Percentiles rank a stretch among this genome's conserved stretches.
Conservation (phyloP, 208 protist genomes). For the Herpetomonas samuelpessoai region DNA sequence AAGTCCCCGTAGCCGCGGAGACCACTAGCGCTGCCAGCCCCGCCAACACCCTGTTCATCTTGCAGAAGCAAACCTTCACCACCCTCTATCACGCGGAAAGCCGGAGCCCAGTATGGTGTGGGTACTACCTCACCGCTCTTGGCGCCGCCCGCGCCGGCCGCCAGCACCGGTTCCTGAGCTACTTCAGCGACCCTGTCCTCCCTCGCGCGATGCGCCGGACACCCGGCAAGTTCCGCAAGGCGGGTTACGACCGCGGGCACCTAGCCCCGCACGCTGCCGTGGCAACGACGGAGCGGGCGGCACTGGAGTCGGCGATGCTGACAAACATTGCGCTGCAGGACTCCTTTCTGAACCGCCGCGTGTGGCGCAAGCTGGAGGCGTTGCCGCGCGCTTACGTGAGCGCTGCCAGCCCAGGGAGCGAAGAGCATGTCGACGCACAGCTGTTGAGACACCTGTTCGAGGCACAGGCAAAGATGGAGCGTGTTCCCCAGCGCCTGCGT, state of each 20-base stretch:
- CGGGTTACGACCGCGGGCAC: conserved; percentile 52
- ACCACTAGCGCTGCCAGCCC: no score
- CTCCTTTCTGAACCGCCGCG: conserved; percentile 37
- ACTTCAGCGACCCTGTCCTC: conserved; percentile 41
- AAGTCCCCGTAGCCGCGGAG: no score
- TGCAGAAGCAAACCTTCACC: conserved; percentile 38
- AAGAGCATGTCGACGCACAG: neutral
- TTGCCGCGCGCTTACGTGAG: conserved; percentile 41
- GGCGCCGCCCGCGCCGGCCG: conserved; percentile 17
- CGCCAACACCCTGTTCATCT: conserved; percentile 20
- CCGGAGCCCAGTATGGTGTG: conserved; percentile 45
- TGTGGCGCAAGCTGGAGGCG: conserved; percentile 56
- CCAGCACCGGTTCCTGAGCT: conserved; percentile 20
- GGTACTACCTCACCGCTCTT: conserved; percentile 32
- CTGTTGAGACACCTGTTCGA: neutral
- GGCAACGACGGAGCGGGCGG: conserved; percentile 21
- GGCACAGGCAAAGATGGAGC: neutral
- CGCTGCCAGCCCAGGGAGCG: neutral
- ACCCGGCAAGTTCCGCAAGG: conserved; percentile 15
- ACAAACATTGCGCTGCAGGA: conserved; percentile 61
- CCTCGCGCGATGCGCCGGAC: conserved; percentile 15
- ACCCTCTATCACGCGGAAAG: conserved; percentile 40
- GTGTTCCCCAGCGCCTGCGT: no score
- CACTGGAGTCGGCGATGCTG: conserved; percentile 44
- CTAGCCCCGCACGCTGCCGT: conserved; percentile 68